Evolutionary conservation across 768 basidiomycete genomes (phyloP).

Genomic region (Lepiota venenata): DNA sequence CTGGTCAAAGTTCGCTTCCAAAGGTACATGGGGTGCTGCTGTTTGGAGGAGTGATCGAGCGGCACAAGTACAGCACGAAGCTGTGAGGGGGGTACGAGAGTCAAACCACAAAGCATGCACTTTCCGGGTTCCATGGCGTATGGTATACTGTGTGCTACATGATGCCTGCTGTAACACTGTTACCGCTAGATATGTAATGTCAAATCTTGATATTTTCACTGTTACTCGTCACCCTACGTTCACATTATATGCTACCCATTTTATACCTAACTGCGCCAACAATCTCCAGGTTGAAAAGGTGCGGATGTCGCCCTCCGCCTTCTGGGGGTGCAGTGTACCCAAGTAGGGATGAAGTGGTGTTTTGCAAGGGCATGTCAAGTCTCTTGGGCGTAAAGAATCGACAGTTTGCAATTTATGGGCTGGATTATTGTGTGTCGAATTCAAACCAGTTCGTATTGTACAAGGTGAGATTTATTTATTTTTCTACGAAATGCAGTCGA

Average conservation of each 20-base stretch:
- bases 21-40: too few species aligned
- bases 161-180: too few species aligned
- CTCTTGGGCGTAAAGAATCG: slow-evolving; percentile 57
- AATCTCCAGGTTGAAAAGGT: slow-evolving; percentile 69
- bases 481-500: neutral
- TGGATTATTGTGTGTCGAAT: slow-evolving; percentile 62
- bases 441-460: slow-evolving; percentile 66
- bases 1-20: too few species aligned
- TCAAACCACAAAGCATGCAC: too few species aligned
- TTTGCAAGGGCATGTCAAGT: slow-evolving; percentile 50
- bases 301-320: slow-evolving; percentile 30
- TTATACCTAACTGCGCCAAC: slow-evolving; percentile 34
- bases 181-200: too few species aligned
- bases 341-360: slow-evolving; percentile 47
- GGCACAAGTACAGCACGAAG: too few species aligned
- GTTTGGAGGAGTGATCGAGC: too few species aligned
- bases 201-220: too few species aligned
- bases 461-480: slow-evolving; percentile 49
- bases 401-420: slow-evolving; percentile 63
- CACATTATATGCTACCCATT: slow-evolving; percentile 2
- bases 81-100: too few species aligned
- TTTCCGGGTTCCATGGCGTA: too few species aligned
- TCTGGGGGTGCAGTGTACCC: slow-evolving; percentile 26
- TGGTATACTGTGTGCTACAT: too few species aligned
- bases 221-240: too few species aligned